Base-by-base conservation (phyloP, 352 stramenopile genomes). In the Pythium dissotocum region DNA sequence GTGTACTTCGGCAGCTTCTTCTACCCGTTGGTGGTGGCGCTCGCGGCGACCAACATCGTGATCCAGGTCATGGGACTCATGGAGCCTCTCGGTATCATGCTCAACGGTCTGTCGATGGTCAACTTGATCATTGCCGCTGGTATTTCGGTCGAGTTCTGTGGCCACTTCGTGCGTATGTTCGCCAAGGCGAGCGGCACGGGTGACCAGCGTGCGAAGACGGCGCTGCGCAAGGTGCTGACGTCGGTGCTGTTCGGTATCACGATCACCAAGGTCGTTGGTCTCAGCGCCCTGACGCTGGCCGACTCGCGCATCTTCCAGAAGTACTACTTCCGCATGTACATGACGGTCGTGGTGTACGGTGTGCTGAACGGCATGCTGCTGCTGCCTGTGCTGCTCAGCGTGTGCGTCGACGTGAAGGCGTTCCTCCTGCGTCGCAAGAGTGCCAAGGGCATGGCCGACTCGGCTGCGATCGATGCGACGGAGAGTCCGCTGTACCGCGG, bases 251-350 rank as follows among this genome's bases (percentile, higher is more conserved):
- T 87, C 32, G 88, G 90, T 49, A 96, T 96, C 62, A 97, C 89
- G 26, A 78, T 97, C 63, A 96, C 88, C 21, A 97, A 96, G 66
- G 54, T 95, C 42, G 85, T 94, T 6, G 89, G 88, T 52, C 71
- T 97, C n/a, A 87, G 80, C 49, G 83, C 93, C 13, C 64, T 97
- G 46, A 88, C 83, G 21, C 80, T 96, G 32, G 89, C 90, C n/a
- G 73, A 89, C 52, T 93, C 79, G 69, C 83, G 87, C 28, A 77
- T 97, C 58, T 96, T 97, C 69, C 87, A 90, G 65, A 88, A 96
- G 66, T 97, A 97, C 72, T 97, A 94, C 74, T 96, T 96, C 73
- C 82, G 89, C 59, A 96, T 97, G 89, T 97, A 96, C 77, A 89
- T 94, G 77, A 71, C 68, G 21, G 79, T 91, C 18, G 80, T 97